Base-by-base conservation (phyloP, 352 stramenopile species). In the Globisporangium uncinulatum region DNA sequence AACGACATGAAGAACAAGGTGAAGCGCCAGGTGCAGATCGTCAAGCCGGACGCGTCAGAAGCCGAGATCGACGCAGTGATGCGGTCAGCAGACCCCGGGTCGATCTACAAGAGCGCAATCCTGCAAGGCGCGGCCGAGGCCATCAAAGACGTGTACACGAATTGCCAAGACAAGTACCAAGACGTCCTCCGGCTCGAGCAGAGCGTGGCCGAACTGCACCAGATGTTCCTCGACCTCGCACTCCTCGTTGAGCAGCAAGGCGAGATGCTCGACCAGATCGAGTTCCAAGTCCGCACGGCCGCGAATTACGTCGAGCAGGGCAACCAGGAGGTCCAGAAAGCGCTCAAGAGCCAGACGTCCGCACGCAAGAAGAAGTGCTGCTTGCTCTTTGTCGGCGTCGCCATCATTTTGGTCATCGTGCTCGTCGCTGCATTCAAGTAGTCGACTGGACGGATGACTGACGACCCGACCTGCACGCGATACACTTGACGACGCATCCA, bases 181-280 rank as follows among this genome's bases (percentile, higher is more conserved):
- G 97, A 99, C 69, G 95, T 99, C 17, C 75, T 99, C 37, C 89
- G 87, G 39, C 74, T 99, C 17, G 97, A 99, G 71, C 85, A 97
- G 57, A 97, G 79, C 63, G 97, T 99, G 24, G 89, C 95, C 2
- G 96, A 99, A 65, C 76, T 99, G 24, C 94, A 99, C 71, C 96
- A 99, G 86, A 99, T 99, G 96, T 99, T 99, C 71, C 75, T 99
- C 48, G 97, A 99, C 74, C 88, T 99, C 73, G 96, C 96, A 11
- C 70, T 99, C 19, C 71, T 99, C 10, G 97, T 98, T 10, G 97
- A 99, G 63, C 94, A 98, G 71, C 94, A 98, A 66, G 96, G 96
- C 49, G 97, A 99, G 65, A 80, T 99, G 69, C 77, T 99, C 15
- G 96, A 99, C 71, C 92, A 99, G 61, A 99, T 99, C 67, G 96